Evolutionary conservation across 202 grass and related monocot genomes (phyloP), one percentile per base, ranked within the genome.

Genomic region (Digitaria exilis): DNA sequence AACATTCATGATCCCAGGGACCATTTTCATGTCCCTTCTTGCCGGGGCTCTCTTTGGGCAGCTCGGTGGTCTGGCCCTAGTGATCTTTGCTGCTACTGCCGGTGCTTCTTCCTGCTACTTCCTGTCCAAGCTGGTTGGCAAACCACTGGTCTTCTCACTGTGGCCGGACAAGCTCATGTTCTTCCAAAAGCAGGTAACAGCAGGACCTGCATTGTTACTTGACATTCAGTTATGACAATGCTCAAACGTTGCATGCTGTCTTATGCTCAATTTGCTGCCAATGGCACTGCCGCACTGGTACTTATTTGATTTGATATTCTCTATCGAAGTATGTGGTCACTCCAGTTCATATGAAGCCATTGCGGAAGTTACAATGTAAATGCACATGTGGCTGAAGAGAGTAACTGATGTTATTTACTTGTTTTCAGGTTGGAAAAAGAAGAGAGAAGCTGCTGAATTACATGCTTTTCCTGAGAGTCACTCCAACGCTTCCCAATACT

Each of bases 1-100:
- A 87, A 99, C 96, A 21, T 99, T 99, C 83, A 99, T 99, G 96
- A 99, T 99, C 75, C 96, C 96, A 49, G 96, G 96, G 70, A 99
- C 93, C 52, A 95, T 99, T 56, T 99, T 99, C 83, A 96, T 99
- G 96, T 96, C 93, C 64, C 56, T 99, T 41, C 91, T 99, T 60
- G 96, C 96, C 14, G 96, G 96, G 12, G 75, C 96, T 21, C 89
- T 99, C 2, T 99, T 99, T 83, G 96, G 93, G 70, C 85, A 92
- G 77, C 82, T 92, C n/a, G 87, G 78, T 54, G 93, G 96, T 2
- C 75, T 99, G 31, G 90, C 91, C 62, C 81, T 99, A 43, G 96
- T 99, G 37, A 86, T 99, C 84, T 92, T 96, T 92, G 96, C 96
- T 52, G 96, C 93, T 71, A 94, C 96, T 43, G 93, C 93, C 9